Evolutionary conservation across 805 yeast species (phyloP), one percentile per base, ranked within the genome.

Genomic region (Starmerella kuoi): DNA sequence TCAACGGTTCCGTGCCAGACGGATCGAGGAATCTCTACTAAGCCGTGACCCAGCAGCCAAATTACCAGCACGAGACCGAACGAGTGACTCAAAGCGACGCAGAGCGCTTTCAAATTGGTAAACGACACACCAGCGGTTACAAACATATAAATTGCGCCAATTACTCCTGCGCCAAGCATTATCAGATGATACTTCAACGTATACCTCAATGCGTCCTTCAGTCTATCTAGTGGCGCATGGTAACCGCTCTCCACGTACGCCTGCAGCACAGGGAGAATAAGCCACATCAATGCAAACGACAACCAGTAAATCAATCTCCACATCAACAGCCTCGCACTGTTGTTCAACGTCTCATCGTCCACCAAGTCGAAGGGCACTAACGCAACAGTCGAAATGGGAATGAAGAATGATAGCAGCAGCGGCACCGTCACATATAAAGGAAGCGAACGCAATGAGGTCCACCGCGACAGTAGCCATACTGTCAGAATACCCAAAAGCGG

Each of bases 11-110:
- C 54, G 28, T 53, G 30, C 60, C 65, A 61, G 48, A 62, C 48
- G 40, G 63, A 58, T 44, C 81, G 67, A 0, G 94, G 93, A 2
- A 82, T 65, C 34, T 70, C 68, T 15, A 81, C 71, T 37, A 81
- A 60, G 0, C 94, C 94, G 58, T 83, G 87, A 2, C 88, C 82
- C 81, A 84, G 76, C 44, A 84, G 62, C 88, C 91, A 82, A 19
- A 81, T 68, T 2, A 88, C 86, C 26, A 84, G 55, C 2, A 78
- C 66, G 55, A 84, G 66, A 0, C 93, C 73, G 57, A 83, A 84
- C 18, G 79, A 76, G 57, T 84, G 91, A 1, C 91, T 74, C 9
- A 80, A 53, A 0, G 91, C 87, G 47, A 84, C 79, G 17, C 79
- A 67, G 61, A 84, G 68, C 24, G 77, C 68, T 56, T 77, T 79